phyloP scores from a whole-genome alignment of 495 filamentous ascomycete species.

The Cairneyella variabilis region DNA sequence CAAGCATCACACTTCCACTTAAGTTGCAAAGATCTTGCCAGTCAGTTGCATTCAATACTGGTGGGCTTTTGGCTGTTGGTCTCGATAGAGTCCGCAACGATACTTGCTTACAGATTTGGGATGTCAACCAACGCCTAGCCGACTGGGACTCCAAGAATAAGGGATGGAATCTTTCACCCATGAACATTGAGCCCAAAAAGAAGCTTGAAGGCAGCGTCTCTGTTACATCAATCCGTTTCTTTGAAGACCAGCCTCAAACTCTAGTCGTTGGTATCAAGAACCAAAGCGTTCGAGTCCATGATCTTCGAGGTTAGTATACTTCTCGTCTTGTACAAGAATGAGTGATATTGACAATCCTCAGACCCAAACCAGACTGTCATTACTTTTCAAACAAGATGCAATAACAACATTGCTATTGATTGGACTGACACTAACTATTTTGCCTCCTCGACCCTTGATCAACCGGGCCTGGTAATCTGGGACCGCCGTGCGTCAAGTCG shows the following conservation, averaged over 20 bases:
- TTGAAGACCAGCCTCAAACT: constrained; percentile 76
- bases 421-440: constrained; percentile 91
- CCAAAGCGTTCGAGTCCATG: constrained; percentile 84
- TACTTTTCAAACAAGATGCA: constrained; percentile 72
- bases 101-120: constrained; percentile 90
- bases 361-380: constrained; percentile 51
- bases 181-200: constrained; percentile 43
- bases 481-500: constrained; percentile 69
- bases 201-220: constrained; percentile 80
- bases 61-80: constrained; percentile 77
- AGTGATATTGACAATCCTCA: too few species aligned
- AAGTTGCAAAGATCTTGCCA: constrained; percentile 89
- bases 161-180: constrained; percentile 23
- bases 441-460: constrained; percentile 71
- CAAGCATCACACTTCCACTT: constrained; percentile 66
- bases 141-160: constrained; percentile 32
- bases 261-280: constrained; percentile 80
- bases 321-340: too few species aligned
- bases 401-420: constrained; percentile 88
- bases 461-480: constrained; percentile 74
- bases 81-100: constrained; percentile 91
- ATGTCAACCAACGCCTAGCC: constrained; percentile 66
- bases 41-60: constrained; percentile 80
- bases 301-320: constrained; percentile 66
- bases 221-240: constrained; percentile 89